Evolutionary conservation across 106 monocot species (phyloP), one percentile per base, ranked within the genome.

Genomic region (Gastrodia elata): DNA sequence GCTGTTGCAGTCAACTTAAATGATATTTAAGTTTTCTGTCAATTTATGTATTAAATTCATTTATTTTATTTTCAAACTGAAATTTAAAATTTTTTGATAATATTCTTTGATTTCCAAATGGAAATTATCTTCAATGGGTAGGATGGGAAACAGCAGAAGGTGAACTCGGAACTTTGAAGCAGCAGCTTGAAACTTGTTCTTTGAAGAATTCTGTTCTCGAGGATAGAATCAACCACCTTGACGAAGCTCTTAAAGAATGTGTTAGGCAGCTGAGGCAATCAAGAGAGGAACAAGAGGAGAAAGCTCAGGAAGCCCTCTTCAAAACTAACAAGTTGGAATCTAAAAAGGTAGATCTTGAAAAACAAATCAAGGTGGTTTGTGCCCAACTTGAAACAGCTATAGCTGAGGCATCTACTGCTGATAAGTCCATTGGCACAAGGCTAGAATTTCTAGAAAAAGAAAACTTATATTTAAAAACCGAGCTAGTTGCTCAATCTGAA

Each of bases 141-240:
- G 94, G 94, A 64, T 94, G 94, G 94, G 94, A 94, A 70, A 79
- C 84, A 42, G 88, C 94, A 33, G 91, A 94, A 71, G 59, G 52
- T 34, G 94, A 94, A 76, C 80, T 88, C 56, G 67, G 52, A 68
- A 38, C 64, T 56, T 65, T 91, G 55, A 94, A 88, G 82, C 80
- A 83, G 68, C 85, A 84, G 71, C 88, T 94, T 76, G 88, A 91
- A 71, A 65, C 72, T 22, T 39, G 80, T 73, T 38, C 68, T 35
- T 80, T 81, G 38, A 91, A 88, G 68, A 91, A 88, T 77, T 71
- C 80, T 65, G 56, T 69, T 35, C 83, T 94, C 41, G 91, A 91
- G 41, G 84, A 84, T 58, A 88, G 73, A 70, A 73, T 88, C n/a
- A 77, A 13, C 61, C 82, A 94, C 24, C 91, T 94, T 24, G 91